Base-by-base conservation (phyloP, 331 rosid genomes). In the Cydonia oblonga region DNA sequence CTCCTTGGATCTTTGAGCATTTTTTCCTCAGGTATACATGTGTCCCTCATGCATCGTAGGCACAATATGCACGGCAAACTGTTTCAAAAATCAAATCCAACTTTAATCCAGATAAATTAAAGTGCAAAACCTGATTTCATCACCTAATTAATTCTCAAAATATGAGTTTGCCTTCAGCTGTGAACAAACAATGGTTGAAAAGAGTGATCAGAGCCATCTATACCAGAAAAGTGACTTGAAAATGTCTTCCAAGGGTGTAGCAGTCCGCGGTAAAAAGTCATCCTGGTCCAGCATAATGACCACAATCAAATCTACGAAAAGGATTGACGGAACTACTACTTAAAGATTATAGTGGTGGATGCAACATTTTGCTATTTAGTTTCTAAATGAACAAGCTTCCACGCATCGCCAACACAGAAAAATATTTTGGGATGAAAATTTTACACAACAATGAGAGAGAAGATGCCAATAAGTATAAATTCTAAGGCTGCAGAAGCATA, bases 191-290 rank as follows among this genome's bases (percentile, higher is more conserved):
- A 44, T 19, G 66, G 49, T 71, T 54, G 11, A 51, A 59, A 9
- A 35, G 44, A 58, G 59, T 44, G 63, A 66, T 42, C 33, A 62
- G 60, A 80, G 44, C 13, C 44, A 56, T 60, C 63, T 64, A 67
- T 92, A 92, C 98, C 98, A 92, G 88, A 90, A 88, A 80, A 90
- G 83, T 70, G 96, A 92, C 88, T 90, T 92, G 87, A 90, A 92
- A 78, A 92, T 88, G 86, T 92, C 98, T 84, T 92, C 98, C 88
- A 92, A 83, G 60, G 98, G 98, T 51, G 98, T 92, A 68, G 98
- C 98, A 14, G 96, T 92, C 84, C 98, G 85, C 18, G 98, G 96
- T 71, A 92, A 84, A 84, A 92, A 92, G 82, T 92, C 98, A 86
- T 92, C 98, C 98, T 92, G 88, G 75, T 69, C 63, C 78, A 71